These are phyloP conservation scores for Rhodocollybia butyracea DNA, from an alignment of 768 basidiomycete species.

Conservation along the genomic window DNA sequence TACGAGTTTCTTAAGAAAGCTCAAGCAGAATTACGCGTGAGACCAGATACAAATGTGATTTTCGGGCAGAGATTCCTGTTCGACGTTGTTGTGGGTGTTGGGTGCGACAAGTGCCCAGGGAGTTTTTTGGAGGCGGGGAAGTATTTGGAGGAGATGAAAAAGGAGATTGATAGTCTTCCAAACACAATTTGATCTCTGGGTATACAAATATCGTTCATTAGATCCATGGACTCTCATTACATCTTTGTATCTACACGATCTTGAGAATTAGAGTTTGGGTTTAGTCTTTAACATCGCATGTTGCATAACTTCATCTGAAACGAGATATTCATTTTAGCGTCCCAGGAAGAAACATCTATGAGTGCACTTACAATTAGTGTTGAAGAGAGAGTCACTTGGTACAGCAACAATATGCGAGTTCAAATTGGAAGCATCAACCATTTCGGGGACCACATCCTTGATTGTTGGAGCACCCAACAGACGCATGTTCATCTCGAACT, in stretches of 20 bases:
- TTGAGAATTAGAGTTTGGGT: not conserved
- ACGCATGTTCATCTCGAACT: conserved; percentile 98
- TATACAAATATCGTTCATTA: not conserved
- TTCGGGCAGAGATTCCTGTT: conserved; percentile 62
- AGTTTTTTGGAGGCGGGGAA: conserved; percentile 63
- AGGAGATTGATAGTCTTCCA: not conserved
- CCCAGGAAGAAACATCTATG: not conserved
- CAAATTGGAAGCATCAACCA: conserved; percentile 85
- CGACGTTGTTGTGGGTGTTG: conserved; percentile 39
- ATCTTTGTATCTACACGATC: not conserved
- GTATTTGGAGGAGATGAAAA: conserved; percentile 51
- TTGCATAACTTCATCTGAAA: conserved; percentile 39
- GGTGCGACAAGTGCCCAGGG: conserved; percentile 61
- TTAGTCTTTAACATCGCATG: conserved; percentile 39
- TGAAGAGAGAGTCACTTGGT: conserved; percentile 73
- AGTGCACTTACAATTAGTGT: conserved; percentile 69
- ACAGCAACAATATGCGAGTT: conserved; percentile 62
- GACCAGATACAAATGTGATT: conserved; percentile 55
- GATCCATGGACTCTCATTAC: not conserved
- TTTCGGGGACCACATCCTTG: conserved; percentile 75
- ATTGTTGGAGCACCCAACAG: conserved; percentile 82
- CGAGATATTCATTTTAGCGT: not conserved
- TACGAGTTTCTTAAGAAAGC: conserved; percentile 54
- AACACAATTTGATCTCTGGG: not conserved
- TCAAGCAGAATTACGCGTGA: conserved; percentile 49